Evolutionary conservation across 2,329 filamentous ascomycete genomes (phyloP).

Genomic region (Stachybotrys chartarum): DNA sequence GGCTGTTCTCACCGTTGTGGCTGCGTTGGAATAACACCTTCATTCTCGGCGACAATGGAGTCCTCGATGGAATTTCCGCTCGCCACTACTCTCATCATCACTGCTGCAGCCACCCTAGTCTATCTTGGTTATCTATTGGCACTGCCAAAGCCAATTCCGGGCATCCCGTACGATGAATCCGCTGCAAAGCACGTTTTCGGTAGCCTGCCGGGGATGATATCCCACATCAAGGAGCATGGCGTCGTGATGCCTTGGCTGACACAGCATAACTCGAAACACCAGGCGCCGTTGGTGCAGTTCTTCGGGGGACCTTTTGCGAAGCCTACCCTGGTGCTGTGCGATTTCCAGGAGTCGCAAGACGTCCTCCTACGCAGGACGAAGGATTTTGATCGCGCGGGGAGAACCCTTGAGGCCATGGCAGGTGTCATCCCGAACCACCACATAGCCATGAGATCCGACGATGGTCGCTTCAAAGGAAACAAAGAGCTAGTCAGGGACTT

Average conservation of each 20-base stretch:
- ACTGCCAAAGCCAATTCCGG: not conserved
- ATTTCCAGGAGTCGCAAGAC: not conserved
- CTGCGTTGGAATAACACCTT: too few species aligned
- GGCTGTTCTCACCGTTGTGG: too few species aligned
- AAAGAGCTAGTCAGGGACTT: slow-evolving; percentile 11
- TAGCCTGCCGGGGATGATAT: not conserved
- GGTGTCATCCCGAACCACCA: slow-evolving; percentile 3
- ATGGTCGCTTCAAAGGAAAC: slow-evolving; percentile 11
- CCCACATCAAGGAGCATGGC: not conserved
- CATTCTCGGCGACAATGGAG: too few species aligned
- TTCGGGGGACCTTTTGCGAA: not conserved
- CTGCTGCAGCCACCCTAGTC: not conserved
- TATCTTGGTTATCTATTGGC: not conserved
- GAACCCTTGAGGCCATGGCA: not conserved
- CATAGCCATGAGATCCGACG: slow-evolving; percentile 2
- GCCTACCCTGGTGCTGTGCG: not conserved
- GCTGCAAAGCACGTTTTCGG: not conserved
- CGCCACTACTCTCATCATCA: too few species aligned
- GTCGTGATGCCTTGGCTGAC: not conserved
- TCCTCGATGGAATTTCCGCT: too few species aligned
- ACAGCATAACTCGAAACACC: not conserved
- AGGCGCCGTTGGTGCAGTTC: not conserved
- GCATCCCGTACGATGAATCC: not conserved
- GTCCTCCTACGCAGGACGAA: slow-evolving; percentile 1
- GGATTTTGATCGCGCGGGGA: slow-evolving; percentile 8